A percentile compares a stretch with the other conserved stretches of the same genome.
phyloP scores from a whole-genome alignment of 495 filamentous ascomycete species.

The Penicillium bialowiezense region DNA sequence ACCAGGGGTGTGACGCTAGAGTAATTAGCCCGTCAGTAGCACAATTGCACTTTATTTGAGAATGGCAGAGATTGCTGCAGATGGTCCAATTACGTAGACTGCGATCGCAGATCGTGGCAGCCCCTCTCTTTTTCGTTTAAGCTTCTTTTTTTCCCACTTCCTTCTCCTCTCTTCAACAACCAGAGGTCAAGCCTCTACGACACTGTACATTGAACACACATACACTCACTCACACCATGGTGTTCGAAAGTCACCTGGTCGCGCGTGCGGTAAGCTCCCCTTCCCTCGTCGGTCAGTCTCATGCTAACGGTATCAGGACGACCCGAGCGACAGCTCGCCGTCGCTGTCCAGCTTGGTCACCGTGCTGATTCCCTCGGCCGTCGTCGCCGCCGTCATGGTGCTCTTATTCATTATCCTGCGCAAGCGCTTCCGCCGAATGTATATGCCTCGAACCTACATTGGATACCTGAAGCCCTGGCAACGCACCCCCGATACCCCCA shows the following conservation, averaged over 20 bases:
- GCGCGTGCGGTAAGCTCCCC: constrained; percentile 23
- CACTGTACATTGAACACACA: background rate
- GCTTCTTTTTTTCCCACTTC: constrained; percentile 6
- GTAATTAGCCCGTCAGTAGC: background rate
- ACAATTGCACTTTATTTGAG: background rate
- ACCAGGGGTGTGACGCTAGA: constrained; percentile 1
- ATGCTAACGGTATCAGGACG: constrained; percentile 14
- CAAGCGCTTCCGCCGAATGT: constrained; percentile 67
- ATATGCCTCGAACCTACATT: constrained; percentile 86
- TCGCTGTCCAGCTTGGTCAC: constrained; percentile 60
- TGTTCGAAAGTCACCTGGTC: constrained; percentile 27
- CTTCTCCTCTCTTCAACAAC: constrained; percentile 5
- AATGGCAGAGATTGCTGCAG: background rate
- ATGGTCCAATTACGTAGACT: constrained; percentile 18
- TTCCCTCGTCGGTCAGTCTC: no score
- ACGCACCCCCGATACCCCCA: constrained; percentile 64
- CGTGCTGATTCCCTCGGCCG: constrained; percentile 61
- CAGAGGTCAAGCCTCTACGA: constrained; percentile 3
- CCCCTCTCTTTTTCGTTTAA: constrained; percentile 20
- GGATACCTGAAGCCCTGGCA: constrained; percentile 66
- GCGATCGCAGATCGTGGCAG: constrained; percentile 22
- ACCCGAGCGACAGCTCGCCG: constrained; percentile 27
- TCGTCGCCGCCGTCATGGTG: constrained; percentile 57
- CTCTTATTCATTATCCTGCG: constrained; percentile 75
- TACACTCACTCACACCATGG: constrained; percentile 23